Percentiles rank a stretch among this genome's conserved stretches.
Conservation (phyloP, 1,284 basidiomycete species). For the Rhodotorula sp. region DNA sequence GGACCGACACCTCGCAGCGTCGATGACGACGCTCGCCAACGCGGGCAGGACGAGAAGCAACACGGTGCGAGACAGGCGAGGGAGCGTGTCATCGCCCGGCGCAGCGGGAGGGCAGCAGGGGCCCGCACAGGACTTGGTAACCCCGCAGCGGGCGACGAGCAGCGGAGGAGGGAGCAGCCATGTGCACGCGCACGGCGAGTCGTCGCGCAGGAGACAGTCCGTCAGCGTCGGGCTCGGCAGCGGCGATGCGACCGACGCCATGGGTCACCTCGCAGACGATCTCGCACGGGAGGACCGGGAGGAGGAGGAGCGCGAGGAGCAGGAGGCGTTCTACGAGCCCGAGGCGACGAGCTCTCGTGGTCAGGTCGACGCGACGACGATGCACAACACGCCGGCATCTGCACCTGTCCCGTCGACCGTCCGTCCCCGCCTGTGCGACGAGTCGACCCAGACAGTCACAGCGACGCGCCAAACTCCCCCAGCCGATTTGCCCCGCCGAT, state of each 20-base stretch:
- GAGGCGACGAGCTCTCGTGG: not conserved
- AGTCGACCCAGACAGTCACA: no score
- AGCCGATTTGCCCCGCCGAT: no score
- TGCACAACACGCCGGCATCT: slow-evolving; percentile 13
- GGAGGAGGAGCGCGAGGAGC: slow-evolving; percentile 22
- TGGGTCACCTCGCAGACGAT: slow-evolving; percentile 42
- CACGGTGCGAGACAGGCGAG: slow-evolving; percentile 20
- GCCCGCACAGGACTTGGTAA: not conserved
- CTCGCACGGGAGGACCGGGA: slow-evolving; percentile 35
- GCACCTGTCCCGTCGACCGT: no score
- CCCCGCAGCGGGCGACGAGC: slow-evolving; percentile 1
- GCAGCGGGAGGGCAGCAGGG: no score
- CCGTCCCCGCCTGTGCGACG: no score
- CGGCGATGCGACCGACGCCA: slow-evolving; percentile 22
- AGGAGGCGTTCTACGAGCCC: slow-evolving; percentile 15
- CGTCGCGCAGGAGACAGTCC: slow-evolving; percentile 25
- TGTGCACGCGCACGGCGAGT: slow-evolving; percentile 1
- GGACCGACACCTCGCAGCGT: slow-evolving; percentile 32
- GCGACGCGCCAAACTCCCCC: no score
- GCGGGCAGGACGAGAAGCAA: slow-evolving; percentile 17
- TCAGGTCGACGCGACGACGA: not conserved
- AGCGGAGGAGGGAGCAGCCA: not conserved
- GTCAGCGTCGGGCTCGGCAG: slow-evolving; percentile 10
- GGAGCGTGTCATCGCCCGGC: not conserved
- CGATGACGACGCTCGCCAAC: slow-evolving; percentile 20